Conservation (phyloP, 192 early-diverging fungal species). For the Gigaspora rosea region DNA sequence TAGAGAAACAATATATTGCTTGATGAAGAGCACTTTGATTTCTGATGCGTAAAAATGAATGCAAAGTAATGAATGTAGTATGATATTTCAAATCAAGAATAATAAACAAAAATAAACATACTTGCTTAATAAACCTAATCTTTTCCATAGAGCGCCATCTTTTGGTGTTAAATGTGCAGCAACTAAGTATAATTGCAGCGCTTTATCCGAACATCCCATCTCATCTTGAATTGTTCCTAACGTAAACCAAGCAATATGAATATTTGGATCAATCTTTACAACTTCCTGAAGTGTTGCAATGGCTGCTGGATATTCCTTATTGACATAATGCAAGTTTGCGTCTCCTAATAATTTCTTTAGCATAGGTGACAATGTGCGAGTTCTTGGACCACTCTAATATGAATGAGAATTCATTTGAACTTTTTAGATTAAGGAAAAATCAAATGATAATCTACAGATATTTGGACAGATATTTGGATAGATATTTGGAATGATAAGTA, state of each 20-base stretch:
- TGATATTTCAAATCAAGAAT: neutral
- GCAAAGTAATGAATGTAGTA: neutral
- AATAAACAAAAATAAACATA: slow-evolving; percentile 32
- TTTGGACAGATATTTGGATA: too few species aligned
- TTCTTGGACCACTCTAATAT: slow-evolving; percentile 15
- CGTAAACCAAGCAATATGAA: slow-evolving; percentile 82
- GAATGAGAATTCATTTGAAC: neutral
- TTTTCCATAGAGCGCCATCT: slow-evolving; percentile 80
- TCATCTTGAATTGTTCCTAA: slow-evolving; percentile 92
- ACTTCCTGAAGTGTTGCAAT: slow-evolving; percentile 77
- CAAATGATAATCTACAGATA: neutral
- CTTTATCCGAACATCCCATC: slow-evolving; percentile 69
- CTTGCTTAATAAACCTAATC: slow-evolving; percentile 73
- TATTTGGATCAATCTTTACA: slow-evolving; percentile 70
- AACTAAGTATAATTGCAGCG: slow-evolving; percentile 79
- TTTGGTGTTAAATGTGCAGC: slow-evolving; percentile 84
- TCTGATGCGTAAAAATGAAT: slow-evolving; percentile 32
- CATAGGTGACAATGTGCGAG: slow-evolving; percentile 34
- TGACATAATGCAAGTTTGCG: slow-evolving; percentile 76
- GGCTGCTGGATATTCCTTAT: slow-evolving; percentile 67
- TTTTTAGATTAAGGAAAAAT: neutral
- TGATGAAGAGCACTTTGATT: slow-evolving; percentile 68
- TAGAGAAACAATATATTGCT: slow-evolving; percentile 81
- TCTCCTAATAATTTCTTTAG: slow-evolving; percentile 67
- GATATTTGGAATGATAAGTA: neutral